Conservation (phyloP, 306 rosid species). For the Vigna mungo region DNA sequence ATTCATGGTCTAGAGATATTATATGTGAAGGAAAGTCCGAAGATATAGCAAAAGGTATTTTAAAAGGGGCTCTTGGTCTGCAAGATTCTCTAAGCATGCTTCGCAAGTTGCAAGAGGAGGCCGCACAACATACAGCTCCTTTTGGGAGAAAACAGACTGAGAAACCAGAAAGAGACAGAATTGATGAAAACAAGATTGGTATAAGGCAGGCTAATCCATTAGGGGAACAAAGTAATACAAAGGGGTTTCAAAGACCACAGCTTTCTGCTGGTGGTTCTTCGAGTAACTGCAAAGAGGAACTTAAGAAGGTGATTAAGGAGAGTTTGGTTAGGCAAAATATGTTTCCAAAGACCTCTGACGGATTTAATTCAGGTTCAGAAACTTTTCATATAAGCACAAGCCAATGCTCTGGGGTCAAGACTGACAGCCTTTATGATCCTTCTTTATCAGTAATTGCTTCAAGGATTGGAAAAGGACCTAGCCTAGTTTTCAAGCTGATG, state of each 20-base stretch:
- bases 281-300: slow-evolving; percentile 37
- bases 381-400: slow-evolving; percentile 63
- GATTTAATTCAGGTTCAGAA: slow-evolving; percentile 53
- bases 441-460: slow-evolving; percentile 50
- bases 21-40: slow-evolving; percentile 54
- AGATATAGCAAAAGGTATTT: slow-evolving; percentile 33
- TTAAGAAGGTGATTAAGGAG: slow-evolving; percentile 50
- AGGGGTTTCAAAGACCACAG: neutral
- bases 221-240: neutral
- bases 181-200: neutral
- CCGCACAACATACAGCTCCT: neutral
- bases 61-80: neutral
- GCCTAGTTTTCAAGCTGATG: slow-evolving; percentile 80
- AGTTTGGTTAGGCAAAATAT: slow-evolving; percentile 43
- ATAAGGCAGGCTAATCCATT: slow-evolving; percentile 8
- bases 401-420: slow-evolving; percentile 52
- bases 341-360: slow-evolving; percentile 30
- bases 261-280: slow-evolving; percentile 13
- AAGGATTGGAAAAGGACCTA: slow-evolving; percentile 54
- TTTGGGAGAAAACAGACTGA: slow-evolving; percentile 3
- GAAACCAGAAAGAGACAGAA: neutral
- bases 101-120: slow-evolving; percentile 12
- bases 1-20: slow-evolving; percentile 67
- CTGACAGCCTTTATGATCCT: slow-evolving; percentile 44
- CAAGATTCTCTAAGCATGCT: slow-evolving; percentile 19